A percentile compares a stretch with the other conserved stretches of the same genome.
Evolutionary conservation across 805 yeast genomes (phyloP).

Genomic region (Suhomyces prunicola): DNA sequence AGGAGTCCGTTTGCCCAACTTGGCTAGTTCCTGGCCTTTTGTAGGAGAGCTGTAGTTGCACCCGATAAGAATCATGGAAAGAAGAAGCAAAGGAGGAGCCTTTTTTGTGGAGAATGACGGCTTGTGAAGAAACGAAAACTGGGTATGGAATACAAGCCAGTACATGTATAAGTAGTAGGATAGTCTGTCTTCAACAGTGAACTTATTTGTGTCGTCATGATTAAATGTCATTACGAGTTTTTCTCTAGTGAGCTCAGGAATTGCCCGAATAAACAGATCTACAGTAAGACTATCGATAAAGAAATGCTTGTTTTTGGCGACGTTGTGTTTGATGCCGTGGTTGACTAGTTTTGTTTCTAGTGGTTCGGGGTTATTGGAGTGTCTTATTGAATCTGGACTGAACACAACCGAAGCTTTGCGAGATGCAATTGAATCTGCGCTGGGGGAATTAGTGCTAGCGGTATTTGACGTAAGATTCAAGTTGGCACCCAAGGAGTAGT

Average conservation of each 20-base stretch:
- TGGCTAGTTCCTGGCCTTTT: slow-evolving; percentile 15
- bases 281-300: slow-evolving; percentile 37
- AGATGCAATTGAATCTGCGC: slow-evolving; percentile 17
- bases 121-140: slow-evolving; percentile 56
- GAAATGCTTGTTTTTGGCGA: slow-evolving; percentile 29
- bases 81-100: slow-evolving; percentile 48
- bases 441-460: slow-evolving; percentile 26
- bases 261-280: slow-evolving; percentile 29
- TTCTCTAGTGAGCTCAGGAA: slow-evolving; percentile 24
- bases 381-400: slow-evolving; percentile 6
- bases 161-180: slow-evolving; percentile 40
- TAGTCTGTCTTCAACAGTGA: slow-evolving; percentile 31
- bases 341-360: slow-evolving; percentile 12
- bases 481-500: neutral
- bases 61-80: slow-evolving; percentile 58
- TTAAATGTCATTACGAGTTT: slow-evolving; percentile 26
- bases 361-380: slow-evolving; percentile 5
- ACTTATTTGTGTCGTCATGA: slow-evolving; percentile 17
- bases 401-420: slow-evolving; percentile 13
- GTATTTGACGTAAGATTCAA: slow-evolving; percentile 16
- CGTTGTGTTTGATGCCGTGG: slow-evolving; percentile 23
- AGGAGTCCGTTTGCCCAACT: slow-evolving; percentile 20
- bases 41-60: slow-evolving; percentile 36
- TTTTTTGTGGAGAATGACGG: slow-evolving; percentile 53
- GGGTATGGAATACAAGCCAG: slow-evolving; percentile 60